Percentiles rank a stretch among this genome's conserved stretches.
These are phyloP conservation scores for Neurospora sp. DNA, from an alignment of 495 filamentous ascomycete species.

Conservation along the genomic window DNA sequence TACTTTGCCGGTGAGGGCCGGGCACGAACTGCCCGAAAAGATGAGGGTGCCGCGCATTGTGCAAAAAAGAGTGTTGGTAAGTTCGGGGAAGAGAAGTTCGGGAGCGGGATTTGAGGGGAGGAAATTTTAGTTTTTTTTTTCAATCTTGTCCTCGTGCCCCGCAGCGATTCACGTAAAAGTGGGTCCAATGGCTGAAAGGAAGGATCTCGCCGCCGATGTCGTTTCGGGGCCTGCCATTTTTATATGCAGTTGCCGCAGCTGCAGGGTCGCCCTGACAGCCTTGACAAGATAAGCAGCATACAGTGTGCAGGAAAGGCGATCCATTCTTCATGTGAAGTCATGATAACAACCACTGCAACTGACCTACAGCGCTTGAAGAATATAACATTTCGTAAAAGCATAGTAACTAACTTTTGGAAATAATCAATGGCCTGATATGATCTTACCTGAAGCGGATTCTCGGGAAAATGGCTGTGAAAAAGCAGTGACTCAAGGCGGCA, in stretches of 20 bases:
- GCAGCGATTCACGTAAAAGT: background rate
- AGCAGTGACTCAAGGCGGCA: background rate
- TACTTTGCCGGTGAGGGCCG: constrained; percentile 46
- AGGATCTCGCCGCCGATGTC: background rate
- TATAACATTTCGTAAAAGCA: background rate
- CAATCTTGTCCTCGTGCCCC: background rate
- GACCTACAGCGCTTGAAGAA: background rate
- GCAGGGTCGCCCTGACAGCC: background rate
- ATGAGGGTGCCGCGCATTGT: constrained; percentile 48
- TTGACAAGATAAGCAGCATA: background rate
- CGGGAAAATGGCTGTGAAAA: background rate
- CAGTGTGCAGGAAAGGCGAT: background rate
- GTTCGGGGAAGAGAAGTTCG: constrained; percentile 2
- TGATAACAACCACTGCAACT: background rate
- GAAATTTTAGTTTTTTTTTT: constrained; percentile 1
- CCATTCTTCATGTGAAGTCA: background rate
- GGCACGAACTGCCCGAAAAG: constrained; percentile 48
- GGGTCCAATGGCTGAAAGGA: background rate
- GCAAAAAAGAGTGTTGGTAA: constrained; percentile 3
- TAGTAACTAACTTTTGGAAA: background rate
- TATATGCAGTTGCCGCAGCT: background rate
- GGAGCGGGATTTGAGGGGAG: constrained; percentile 4
- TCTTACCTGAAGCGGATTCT: background rate
- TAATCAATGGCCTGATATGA: background rate
- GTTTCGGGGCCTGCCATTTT: background rate